phyloP scores from a whole-genome alignment of 2,329 filamentous ascomycete species.

The Didymella arachidicola region DNA sequence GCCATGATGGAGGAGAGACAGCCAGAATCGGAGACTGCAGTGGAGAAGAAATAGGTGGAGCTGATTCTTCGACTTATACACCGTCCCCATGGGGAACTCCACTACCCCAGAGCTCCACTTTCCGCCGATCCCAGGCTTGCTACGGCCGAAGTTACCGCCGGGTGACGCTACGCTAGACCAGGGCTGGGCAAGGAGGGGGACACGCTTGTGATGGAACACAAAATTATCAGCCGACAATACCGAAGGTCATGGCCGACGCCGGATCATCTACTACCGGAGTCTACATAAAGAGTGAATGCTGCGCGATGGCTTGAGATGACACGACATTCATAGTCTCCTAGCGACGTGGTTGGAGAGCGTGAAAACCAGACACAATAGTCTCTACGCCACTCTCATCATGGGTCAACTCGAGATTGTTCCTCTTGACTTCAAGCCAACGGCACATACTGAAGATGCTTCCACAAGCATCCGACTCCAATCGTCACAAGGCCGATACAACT shows the following conservation, averaged over 20 bases:
- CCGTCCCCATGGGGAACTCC: conserved; percentile 36
- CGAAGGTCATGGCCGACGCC: neutral
- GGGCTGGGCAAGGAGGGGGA: neutral
- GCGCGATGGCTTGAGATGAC: neutral
- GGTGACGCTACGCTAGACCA: neutral
- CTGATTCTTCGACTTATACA: conserved; percentile 22
- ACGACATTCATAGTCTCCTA: neutral
- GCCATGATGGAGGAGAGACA: conserved; percentile 24
- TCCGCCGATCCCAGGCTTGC: conserved; percentile 6
- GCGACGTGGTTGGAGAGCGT: neutral
- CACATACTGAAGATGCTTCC: conserved; percentile 28
- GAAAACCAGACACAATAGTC: neutral
- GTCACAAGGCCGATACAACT: conserved; percentile 58
- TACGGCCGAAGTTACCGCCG: conserved; percentile 31
- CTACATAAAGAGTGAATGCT: conserved; percentile 7
- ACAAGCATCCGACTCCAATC: conserved; percentile 54
- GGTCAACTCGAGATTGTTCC: conserved; percentile 59
- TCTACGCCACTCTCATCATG: conserved; percentile 47
- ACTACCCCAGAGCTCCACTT: conserved; percentile 26
- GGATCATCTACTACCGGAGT: conserved; percentile 1
- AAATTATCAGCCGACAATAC: conserved; percentile 7
- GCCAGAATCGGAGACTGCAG: conserved; percentile 10
- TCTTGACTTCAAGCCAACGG: conserved; percentile 45
- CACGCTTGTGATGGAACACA: neutral
- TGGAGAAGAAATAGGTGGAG: conserved; percentile 21